Evolutionary conservation across 441 rosid genomes (phyloP).

Genomic region (Mallotus japonicus): DNA sequence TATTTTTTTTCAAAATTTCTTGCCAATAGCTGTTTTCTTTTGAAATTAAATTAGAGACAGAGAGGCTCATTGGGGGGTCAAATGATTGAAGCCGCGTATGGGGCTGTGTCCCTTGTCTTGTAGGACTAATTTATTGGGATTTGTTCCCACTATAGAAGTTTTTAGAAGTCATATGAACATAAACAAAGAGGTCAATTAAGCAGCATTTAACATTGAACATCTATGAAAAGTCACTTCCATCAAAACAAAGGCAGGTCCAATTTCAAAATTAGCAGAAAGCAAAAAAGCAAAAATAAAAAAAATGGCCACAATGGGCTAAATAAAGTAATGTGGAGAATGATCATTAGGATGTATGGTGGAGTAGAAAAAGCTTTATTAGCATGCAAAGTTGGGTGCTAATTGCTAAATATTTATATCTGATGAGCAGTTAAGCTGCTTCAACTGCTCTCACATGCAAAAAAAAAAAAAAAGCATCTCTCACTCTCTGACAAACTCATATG

Average conservation of each 20-base stretch:
- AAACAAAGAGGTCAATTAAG: background rate
- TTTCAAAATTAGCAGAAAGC: constrained; percentile 17
- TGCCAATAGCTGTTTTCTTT: background rate
- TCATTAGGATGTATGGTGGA: background rate
- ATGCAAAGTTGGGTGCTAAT: background rate
- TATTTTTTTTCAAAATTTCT: background rate
- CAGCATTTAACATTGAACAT: background rate
- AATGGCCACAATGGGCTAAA: background rate
- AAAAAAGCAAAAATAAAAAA: background rate
- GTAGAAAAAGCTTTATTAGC: background rate
- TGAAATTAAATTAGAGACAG: background rate
- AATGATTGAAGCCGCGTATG: background rate
- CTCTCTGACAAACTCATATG: background rate
- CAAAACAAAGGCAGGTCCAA: background rate
- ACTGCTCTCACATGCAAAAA: constrained; percentile 20
- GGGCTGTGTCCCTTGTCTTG: background rate
- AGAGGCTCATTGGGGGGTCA: background rate
- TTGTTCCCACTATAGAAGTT: constrained; percentile 6
- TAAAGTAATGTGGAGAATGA: background rate
- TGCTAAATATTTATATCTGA: background rate
- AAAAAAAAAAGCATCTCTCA: background rate
- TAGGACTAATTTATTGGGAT: background rate
- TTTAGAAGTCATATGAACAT: background rate
- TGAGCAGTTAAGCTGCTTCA: constrained; percentile 13
- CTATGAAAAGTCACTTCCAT: background rate